Conservation (phyloP, 805 yeast species). For the Jamesozyma gamospora region DNA sequence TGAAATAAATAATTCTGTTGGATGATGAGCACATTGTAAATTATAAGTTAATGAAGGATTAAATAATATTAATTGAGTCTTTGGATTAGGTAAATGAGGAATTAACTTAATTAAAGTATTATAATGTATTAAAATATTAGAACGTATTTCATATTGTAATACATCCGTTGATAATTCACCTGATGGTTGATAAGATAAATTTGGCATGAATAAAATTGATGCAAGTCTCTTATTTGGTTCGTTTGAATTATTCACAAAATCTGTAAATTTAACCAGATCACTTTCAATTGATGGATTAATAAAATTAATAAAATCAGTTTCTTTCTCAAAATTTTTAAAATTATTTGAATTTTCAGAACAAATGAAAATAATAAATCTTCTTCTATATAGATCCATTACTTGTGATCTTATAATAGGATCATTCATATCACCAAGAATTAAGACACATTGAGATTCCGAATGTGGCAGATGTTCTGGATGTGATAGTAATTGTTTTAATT, state of each 20-base stretch:
- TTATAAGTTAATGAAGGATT: constrained; percentile 25
- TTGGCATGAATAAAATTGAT: constrained; percentile 26
- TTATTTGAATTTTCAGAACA: constrained; percentile 21
- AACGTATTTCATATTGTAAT: constrained; percentile 17
- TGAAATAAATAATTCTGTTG: constrained; percentile 22
- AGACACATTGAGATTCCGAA: constrained; percentile 11
- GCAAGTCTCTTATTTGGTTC: constrained; percentile 10
- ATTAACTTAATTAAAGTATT: constrained; percentile 15
- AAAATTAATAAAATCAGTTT: constrained; percentile 21
- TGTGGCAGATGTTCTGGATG: constrained; percentile 14
- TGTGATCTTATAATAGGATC: constrained; percentile 30
- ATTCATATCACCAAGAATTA: constrained; percentile 27
- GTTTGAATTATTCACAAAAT: constrained; percentile 6
- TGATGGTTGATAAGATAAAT: constrained; percentile 24
- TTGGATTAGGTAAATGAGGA: constrained; percentile 12
- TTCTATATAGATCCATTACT: constrained; percentile 28
- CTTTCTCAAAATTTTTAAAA: constrained; percentile 19
- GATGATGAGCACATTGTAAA: constrained; percentile 17
- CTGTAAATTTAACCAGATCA: constrained; percentile 16
- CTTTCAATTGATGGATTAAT: constrained; percentile 17
- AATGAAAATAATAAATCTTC: constrained; percentile 26
- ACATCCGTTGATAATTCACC: constrained; percentile 17
- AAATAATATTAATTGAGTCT: constrained; percentile 20
- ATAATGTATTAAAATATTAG: constrained; percentile 19
- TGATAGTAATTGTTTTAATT: constrained; percentile 5